phyloP scores from a whole-genome alignment of 169 alveolate species.

The Eimeria sp. region DNA sequence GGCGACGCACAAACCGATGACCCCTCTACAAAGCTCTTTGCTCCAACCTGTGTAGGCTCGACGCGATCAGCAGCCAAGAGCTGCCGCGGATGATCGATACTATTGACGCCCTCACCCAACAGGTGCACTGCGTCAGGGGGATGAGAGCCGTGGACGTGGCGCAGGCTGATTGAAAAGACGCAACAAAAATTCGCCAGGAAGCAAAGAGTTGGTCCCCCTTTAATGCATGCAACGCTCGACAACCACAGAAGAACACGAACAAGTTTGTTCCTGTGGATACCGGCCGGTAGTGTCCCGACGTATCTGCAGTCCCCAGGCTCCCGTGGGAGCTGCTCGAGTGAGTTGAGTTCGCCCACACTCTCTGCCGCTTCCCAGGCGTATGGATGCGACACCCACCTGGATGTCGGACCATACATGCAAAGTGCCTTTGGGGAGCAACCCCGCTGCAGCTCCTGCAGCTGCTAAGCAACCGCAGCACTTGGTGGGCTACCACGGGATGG shows the following conservation, averaged over 20 bases:
- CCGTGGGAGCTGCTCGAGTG: conserved; percentile 63
- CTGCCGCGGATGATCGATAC: conserved; percentile 59
- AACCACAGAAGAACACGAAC: conserved; percentile 65
- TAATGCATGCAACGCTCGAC: conserved; percentile 10
- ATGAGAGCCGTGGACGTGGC: conserved; percentile 48
- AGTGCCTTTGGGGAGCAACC: conserved; percentile 77
- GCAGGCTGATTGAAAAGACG: conserved; percentile 45
- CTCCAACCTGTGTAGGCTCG: conserved; percentile 22
- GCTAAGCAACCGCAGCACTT: conserved; percentile 70
- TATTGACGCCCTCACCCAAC: conserved; percentile 61
- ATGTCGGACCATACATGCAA: conserved; percentile 71
- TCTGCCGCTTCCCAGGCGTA: conserved; percentile 69
- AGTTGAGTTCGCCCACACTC: conserved; percentile 61
- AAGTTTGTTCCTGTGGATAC: conserved; percentile 55
- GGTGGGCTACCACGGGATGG: conserved; percentile 79
- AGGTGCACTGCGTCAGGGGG: conserved; percentile 74
- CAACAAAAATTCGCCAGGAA: conserved; percentile 67
- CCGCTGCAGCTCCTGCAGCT: conserved; percentile 79
- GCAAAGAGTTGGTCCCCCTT: conserved; percentile 57
- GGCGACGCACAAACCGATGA: conserved; percentile 20
- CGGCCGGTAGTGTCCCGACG: conserved; percentile 47
- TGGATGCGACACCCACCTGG: conserved; percentile 56
- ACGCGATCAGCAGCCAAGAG: conserved; percentile 30
- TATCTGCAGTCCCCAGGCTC: conserved; percentile 66
- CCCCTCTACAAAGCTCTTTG: conserved; percentile 27